Percentiles rank a stretch among this genome's conserved stretches.
Conservation (phyloP, 2,329 filamentous ascomycete genomes). For the Pseudodiploospora longispora region DNA sequence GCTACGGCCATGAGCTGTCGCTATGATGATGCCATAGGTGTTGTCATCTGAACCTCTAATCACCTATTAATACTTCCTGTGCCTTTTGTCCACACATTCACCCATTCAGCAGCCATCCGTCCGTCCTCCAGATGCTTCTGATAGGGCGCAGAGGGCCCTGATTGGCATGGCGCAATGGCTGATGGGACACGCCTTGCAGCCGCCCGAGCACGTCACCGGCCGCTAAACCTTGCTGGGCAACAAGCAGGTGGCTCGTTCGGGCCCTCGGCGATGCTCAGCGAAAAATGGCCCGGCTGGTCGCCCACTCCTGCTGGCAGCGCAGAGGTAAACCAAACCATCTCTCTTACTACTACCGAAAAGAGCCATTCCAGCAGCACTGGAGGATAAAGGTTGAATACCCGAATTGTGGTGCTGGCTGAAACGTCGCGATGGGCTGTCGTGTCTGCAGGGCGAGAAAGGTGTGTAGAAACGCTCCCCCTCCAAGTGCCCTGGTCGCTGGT, state of each 20-base stretch:
- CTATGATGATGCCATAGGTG: background rate
- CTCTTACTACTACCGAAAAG: no score
- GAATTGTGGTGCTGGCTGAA: no score
- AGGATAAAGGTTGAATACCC: no score
- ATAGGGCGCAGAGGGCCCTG: no score
- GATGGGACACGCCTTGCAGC: slow-evolving; percentile 8
- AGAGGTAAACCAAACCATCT: no score
- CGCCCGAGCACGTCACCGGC: slow-evolving; percentile 10
- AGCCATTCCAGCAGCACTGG: no score
- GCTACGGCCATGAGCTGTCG: no score
- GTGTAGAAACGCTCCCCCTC: background rate
- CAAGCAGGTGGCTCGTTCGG: slow-evolving; percentile 2
- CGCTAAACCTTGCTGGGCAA: slow-evolving; percentile 1
- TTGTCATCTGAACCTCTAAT: background rate
- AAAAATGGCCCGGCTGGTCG: slow-evolving; percentile 3
- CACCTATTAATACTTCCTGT: background rate
- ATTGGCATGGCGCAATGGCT: slow-evolving; percentile 6
- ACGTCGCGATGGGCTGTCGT: slow-evolving; percentile 28
- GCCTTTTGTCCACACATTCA: no score
- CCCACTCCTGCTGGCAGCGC: background rate
- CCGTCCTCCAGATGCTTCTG: no score
- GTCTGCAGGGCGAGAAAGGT: slow-evolving; percentile 34
- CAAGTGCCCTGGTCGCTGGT: background rate
- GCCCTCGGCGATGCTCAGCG: slow-evolving; percentile 3
- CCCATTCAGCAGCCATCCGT: no score